Percentiles rank a stretch among this genome's conserved stretches.
These are phyloP conservation scores for Nemania sp. DNA, from an alignment of 2,329 filamentous ascomycete species.

Conservation along the genomic window DNA sequence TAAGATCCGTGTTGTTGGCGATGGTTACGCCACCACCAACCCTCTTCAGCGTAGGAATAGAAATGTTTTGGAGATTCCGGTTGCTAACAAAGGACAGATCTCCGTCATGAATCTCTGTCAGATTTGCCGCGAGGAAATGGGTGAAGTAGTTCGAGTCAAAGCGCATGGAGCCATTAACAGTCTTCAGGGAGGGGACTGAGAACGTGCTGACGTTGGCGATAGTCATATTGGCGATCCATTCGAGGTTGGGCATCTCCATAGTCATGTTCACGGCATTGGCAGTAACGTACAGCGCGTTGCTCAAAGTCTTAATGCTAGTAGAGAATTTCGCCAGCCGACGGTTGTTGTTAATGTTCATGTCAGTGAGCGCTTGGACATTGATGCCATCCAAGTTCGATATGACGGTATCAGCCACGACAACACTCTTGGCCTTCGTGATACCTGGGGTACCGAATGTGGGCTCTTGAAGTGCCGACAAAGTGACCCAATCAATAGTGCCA, in stretches of 20 bases:
- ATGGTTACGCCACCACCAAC: slow-evolving; percentile 82
- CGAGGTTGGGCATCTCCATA: slow-evolving; percentile 77
- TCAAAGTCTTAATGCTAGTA: slow-evolving; percentile 79
- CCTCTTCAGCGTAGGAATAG: slow-evolving; percentile 68
- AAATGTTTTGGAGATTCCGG: slow-evolving; percentile 70
- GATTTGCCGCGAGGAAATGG: slow-evolving; percentile 67
- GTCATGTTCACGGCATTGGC: slow-evolving; percentile 77
- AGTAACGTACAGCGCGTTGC: slow-evolving; percentile 70
- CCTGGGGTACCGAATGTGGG: slow-evolving; percentile 56
- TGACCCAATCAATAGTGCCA: slow-evolving; percentile 70
- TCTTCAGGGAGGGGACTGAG: slow-evolving; percentile 71
- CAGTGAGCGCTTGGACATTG: slow-evolving; percentile 72
- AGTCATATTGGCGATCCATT: slow-evolving; percentile 78
- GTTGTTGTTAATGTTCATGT: slow-evolving; percentile 91
- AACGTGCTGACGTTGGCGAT: slow-evolving; percentile 80
- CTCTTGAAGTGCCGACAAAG: slow-evolving; percentile 64
- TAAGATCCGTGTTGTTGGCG: slow-evolving; percentile 81
- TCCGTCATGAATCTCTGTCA: slow-evolving; percentile 67
- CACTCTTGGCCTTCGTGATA: slow-evolving; percentile 68
- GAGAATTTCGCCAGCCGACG: slow-evolving; percentile 73
- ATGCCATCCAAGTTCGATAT: slow-evolving; percentile 80
- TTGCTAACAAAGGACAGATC: slow-evolving; percentile 68
- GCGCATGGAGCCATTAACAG: slow-evolving; percentile 78
- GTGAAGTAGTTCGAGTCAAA: slow-evolving; percentile 80
- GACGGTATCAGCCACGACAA: slow-evolving; percentile 85